Evolutionary conservation across 1,284 basidiomycete species (phyloP).

Genomic region (Porodaedalea pini): DNA sequence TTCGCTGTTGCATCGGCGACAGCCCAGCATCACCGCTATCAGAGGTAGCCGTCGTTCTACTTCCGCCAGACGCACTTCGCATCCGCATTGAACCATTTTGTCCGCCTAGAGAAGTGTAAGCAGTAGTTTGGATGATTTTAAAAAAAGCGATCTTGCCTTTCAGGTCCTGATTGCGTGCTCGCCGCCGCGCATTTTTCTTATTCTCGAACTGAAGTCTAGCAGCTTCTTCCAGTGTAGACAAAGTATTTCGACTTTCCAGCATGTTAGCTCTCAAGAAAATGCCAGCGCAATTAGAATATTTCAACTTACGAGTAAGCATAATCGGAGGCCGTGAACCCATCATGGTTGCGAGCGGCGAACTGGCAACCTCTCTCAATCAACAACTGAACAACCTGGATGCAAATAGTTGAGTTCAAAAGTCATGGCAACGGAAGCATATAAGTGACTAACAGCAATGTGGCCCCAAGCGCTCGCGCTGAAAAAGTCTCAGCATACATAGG

Average conservation of each 20-base stretch:
- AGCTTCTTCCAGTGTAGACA: constrained; percentile 73
- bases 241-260: constrained; percentile 52
- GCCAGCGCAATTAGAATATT: constrained; percentile 6
- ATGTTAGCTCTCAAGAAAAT: constrained; percentile 16
- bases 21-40: constrained; percentile 57
- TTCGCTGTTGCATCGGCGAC: constrained; percentile 30
- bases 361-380: constrained; percentile 87
- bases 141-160: constrained; percentile 42
- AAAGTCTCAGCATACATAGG: constrained; percentile 17
- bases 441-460: constrained; percentile 61
- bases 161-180: constrained; percentile 60
- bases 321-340: constrained; percentile 88
- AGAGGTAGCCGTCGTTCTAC: constrained; percentile 68
- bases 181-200: constrained; percentile 69
- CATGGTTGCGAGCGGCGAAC: constrained; percentile 78
- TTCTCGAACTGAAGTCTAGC: constrained; percentile 70
- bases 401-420: constrained; percentile 19
- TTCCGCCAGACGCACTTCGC: constrained; percentile 77
- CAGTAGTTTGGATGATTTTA: constrained; percentile 40
- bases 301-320: constrained; percentile 83
- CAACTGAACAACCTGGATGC: constrained; percentile 70
- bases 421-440: constrained; percentile 4
- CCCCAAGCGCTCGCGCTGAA: constrained; percentile 81
- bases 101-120: constrained; percentile 31
- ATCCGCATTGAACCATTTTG: constrained; percentile 44